Base-by-base conservation (phyloP, 495 filamentous ascomycete genomes). In the Aspergillus baeticus region DNA sequence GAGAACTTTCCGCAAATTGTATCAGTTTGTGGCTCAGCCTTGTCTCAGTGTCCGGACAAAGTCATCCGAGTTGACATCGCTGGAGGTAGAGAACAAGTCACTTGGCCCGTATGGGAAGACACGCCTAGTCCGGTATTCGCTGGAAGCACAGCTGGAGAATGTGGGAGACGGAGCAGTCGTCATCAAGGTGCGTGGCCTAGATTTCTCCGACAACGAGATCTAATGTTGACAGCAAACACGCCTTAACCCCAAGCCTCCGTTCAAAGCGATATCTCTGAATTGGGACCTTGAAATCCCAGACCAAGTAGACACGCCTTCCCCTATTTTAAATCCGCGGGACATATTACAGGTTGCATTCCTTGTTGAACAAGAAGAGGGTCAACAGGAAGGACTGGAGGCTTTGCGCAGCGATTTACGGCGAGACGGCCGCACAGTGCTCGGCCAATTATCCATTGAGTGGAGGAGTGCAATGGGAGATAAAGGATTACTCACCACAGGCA, bases 101-200 rank as follows among this genome's bases (percentile, higher is more conserved):
- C 55, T 77, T 6, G 73, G 74, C 6, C 75, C 76, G 13, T 79
- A 77, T 57, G 75, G 68, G 42, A 81, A 78, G 58, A 67, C 71
- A 1, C 67, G 69, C 35, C 62, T 77, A 14, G 54, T 75, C 29
- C 72, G 74, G n/a, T 82, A 76, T 62, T 84, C 86, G 49, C 75
- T 98, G 55, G 94, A 98, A 69, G 95, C 92, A 34, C 94, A 98
- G 72, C 64, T 98, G 55, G 94, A 98, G 76, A 98, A 98, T 69
- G 85, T 91, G 60, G 88, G 89, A 57, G 68, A 81, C 65, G 65
- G 71, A 13, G 51, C 73, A 5, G 78, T 81, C 13, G 69, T 73
- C 42, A 65, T 77, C 6, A 71, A 74, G 68, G 76, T 78, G 55
- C 41, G 66, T 57, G 10, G n/a, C 22, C 20, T 11, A 54, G 18